Evolutionary conservation across 2,329 filamentous ascomycete genomes (phyloP).

Genomic region (Trichoderma brevicompactum): DNA sequence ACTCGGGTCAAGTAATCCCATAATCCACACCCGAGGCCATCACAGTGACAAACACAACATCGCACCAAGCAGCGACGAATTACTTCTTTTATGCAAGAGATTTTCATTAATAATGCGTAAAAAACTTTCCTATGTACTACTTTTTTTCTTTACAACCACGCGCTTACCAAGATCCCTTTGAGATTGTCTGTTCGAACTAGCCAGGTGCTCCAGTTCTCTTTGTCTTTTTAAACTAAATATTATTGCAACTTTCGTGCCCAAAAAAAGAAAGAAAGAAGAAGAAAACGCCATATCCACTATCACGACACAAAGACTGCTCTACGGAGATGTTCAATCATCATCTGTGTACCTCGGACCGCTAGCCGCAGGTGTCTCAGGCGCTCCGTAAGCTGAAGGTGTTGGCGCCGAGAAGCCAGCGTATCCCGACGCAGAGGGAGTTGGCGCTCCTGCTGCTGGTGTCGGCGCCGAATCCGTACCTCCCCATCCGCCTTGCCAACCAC

Average conservation of each 20-base stretch:
- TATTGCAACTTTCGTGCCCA: slow-evolving; percentile 22
- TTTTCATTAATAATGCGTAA: slow-evolving; percentile 10
- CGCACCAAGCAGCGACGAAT: neutral
- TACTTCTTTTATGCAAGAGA: neutral
- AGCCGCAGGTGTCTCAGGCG: slow-evolving; percentile 65
- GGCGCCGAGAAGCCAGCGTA: slow-evolving; percentile 59
- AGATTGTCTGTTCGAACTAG: slow-evolving; percentile 13
- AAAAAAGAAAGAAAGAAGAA: neutral
- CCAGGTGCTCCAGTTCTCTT: neutral
- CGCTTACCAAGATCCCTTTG: slow-evolving; percentile 6
- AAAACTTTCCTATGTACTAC: slow-evolving; percentile 3
- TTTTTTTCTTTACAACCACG: slow-evolving; percentile 15
- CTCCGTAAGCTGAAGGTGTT: slow-evolving; percentile 65
- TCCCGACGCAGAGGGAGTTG: slow-evolving; percentile 71
- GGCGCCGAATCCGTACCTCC: slow-evolving; percentile 66
- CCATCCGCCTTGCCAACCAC: slow-evolving; percentile 63
- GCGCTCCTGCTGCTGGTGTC: slow-evolving; percentile 67
- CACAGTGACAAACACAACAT: neutral
- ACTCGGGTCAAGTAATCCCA: slow-evolving; percentile 12
- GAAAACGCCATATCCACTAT: slow-evolving; percentile 13
- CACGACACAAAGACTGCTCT: neutral
- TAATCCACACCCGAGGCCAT: neutral
- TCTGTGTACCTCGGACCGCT: slow-evolving; percentile 60
- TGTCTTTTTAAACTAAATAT: slow-evolving; percentile 1
- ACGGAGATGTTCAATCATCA: slow-evolving; percentile 46